Evolutionary conservation across 768 basidiomycete genomes (phyloP).

Genomic region (Gautieria morchelliformis): DNA sequence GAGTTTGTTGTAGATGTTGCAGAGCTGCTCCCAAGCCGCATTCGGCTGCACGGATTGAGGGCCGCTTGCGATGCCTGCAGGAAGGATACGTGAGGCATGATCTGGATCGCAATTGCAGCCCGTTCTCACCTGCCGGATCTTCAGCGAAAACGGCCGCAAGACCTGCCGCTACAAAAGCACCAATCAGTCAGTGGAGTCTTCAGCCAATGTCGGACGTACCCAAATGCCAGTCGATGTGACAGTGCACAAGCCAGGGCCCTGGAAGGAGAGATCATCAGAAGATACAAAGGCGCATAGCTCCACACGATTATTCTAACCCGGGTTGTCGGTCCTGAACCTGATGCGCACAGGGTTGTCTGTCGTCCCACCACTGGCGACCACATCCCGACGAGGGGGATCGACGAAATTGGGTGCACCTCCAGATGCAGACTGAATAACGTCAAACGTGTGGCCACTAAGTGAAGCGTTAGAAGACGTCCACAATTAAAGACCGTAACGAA

Average conservation of each 20-base stretch:
- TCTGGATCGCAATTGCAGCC: not conserved
- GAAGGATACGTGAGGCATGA: not conserved
- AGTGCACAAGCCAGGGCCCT: constrained; percentile 29
- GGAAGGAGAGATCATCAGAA: too few species aligned
- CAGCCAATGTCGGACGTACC: not conserved
- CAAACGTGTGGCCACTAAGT: too few species aligned
- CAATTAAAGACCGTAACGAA: not conserved
- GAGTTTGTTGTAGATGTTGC: constrained; percentile 4
- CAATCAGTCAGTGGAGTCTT: not conserved
- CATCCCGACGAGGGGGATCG: constrained; percentile 20
- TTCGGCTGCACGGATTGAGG: not conserved
- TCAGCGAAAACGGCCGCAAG: constrained; percentile 32
- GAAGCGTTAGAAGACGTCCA: too few species aligned
- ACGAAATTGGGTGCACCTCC: constrained; percentile 24
- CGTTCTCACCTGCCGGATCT: constrained; percentile 13
- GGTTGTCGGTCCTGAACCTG: constrained; percentile 41
- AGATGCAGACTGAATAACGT: too few species aligned
- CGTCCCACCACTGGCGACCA: not conserved
- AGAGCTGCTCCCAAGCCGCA: constrained; percentile 1
- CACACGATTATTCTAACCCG: constrained; percentile 35
- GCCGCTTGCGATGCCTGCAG: not conserved
- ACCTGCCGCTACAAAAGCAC: constrained; percentile 11
- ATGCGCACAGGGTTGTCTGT: constrained; percentile 35
- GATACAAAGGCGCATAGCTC: too few species aligned
- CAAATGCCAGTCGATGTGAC: constrained; percentile 37